Conservation (phyloP, 805 yeast species). For the Barnettozyma wickerhamii region DNA sequence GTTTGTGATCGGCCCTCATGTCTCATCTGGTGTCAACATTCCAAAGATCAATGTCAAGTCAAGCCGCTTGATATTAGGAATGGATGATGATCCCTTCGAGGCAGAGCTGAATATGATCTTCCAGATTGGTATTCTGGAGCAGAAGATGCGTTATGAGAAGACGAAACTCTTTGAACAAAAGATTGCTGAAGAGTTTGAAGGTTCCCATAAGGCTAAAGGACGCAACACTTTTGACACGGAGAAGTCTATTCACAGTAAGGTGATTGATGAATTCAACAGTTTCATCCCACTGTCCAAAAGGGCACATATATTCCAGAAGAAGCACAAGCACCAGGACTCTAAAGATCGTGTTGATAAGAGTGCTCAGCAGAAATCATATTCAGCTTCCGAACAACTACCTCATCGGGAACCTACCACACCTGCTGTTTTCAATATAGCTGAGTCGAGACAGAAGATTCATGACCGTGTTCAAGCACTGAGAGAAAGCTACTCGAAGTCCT, state of each 20-base stretch:
- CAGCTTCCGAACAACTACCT: slow-evolving; percentile 5
- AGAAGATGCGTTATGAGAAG: slow-evolving; percentile 54
- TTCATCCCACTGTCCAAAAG: slow-evolving; percentile 8
- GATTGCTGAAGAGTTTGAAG: slow-evolving; percentile 18
- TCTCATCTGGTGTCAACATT: slow-evolving; percentile 39
- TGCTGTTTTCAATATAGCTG: background rate
- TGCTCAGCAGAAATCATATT: background rate
- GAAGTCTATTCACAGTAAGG: slow-evolving; percentile 4
- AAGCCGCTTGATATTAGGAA: slow-evolving; percentile 50
- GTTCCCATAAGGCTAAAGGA: slow-evolving; percentile 1
- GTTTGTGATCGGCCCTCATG: slow-evolving; percentile 35
- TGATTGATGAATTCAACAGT: slow-evolving; percentile 6
- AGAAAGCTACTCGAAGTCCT: slow-evolving; percentile 51
- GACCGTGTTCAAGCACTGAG: slow-evolving; percentile 27
- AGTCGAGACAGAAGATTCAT: slow-evolving; percentile 1
- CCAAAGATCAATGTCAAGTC: slow-evolving; percentile 58
- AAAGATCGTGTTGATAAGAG: background rate
- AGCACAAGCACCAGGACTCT: background rate
- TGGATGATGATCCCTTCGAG: slow-evolving; percentile 92
- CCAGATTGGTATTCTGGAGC: slow-evolving; percentile 65
- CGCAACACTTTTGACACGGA: slow-evolving; percentile 10
- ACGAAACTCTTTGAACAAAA: slow-evolving; percentile 35
- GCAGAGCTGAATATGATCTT: slow-evolving; percentile 59
- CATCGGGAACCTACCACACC: background rate
- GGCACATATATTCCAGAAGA: slow-evolving; percentile 4